Evolutionary conservation across 1,284 basidiomycete genomes (phyloP).

Genomic region (Agaricales sp.): DNA sequence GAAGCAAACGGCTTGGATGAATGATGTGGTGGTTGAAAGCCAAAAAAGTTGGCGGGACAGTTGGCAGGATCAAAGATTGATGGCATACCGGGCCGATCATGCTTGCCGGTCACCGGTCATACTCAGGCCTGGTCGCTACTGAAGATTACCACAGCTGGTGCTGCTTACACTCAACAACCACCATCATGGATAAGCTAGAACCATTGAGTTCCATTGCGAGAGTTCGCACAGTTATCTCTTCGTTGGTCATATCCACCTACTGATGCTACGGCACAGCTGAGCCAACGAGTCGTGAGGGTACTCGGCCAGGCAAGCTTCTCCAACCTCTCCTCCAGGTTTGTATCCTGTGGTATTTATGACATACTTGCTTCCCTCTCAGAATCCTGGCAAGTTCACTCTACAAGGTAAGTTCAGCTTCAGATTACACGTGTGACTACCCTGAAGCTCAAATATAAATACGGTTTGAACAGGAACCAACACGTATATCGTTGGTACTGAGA

Average conservation of each 20-base stretch:
- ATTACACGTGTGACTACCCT: too few species aligned
- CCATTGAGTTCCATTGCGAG: slow-evolving; percentile 39
- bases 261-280: slow-evolving; percentile 36
- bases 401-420: slow-evolving; percentile 46
- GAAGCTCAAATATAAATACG: too few species aligned
- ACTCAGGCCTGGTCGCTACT: too few species aligned
- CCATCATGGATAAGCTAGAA: slow-evolving; percentile 34
- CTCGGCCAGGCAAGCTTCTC: slow-evolving; percentile 58
- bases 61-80: too few species aligned
- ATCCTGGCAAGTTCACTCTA: slow-evolving; percentile 86
- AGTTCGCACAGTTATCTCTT: slow-evolving; percentile 23
- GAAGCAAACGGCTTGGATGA: too few species aligned
- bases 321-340: background rate
- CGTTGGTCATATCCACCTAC: background rate
- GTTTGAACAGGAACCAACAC: slow-evolving; percentile 76
- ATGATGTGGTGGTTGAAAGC: too few species aligned
- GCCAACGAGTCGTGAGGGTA: slow-evolving; percentile 50
- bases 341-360: slow-evolving; percentile 2
- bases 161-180: too few species aligned
- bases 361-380: slow-evolving; percentile 34
- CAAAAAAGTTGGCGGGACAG: too few species aligned
- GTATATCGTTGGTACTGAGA: slow-evolving; percentile 68
- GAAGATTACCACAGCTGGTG: too few species aligned
- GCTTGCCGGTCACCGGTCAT: too few species aligned
- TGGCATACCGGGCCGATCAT: too few species aligned